phyloP scores from a whole-genome alignment of 345 rosid genomes.

The Corchorus olitorius region DNA sequence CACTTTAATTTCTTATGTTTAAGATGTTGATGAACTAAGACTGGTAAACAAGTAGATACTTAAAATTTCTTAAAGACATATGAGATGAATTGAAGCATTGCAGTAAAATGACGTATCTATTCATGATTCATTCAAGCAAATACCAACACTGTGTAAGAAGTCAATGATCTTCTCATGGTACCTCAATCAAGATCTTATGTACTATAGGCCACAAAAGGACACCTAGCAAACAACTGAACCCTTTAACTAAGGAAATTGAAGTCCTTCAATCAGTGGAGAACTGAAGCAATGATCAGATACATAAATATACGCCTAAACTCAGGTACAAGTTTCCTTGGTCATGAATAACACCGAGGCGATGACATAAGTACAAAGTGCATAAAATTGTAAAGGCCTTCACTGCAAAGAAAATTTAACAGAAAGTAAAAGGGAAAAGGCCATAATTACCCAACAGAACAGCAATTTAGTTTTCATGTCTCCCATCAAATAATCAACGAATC shows the following conservation, averaged over 20 bases:
- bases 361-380: not conserved
- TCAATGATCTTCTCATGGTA: not conserved
- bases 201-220: too few relatives aligned
- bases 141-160: not conserved
- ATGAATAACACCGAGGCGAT: not conserved
- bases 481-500: constrained; percentile 60
- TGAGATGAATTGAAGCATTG: not conserved
- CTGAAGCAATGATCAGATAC: not conserved
- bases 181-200: not conserved
- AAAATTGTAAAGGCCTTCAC: not conserved
- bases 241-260: not conserved
- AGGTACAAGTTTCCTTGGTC: not conserved
- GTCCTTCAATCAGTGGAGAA: not conserved
- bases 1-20: not conserved
- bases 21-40: not conserved
- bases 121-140: constrained; percentile 13
- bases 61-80: not conserved
- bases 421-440: constrained; percentile 16
- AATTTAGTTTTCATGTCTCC: constrained; percentile 74
- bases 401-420: not conserved
- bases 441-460: constrained; percentile 84
- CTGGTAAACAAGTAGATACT: not conserved
- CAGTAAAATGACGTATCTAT: not conserved
- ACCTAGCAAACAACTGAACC: too few relatives aligned
- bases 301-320: not conserved